Conservation (phyloP, 352 stramenopile species). For the Phytophthora citricola region DNA sequence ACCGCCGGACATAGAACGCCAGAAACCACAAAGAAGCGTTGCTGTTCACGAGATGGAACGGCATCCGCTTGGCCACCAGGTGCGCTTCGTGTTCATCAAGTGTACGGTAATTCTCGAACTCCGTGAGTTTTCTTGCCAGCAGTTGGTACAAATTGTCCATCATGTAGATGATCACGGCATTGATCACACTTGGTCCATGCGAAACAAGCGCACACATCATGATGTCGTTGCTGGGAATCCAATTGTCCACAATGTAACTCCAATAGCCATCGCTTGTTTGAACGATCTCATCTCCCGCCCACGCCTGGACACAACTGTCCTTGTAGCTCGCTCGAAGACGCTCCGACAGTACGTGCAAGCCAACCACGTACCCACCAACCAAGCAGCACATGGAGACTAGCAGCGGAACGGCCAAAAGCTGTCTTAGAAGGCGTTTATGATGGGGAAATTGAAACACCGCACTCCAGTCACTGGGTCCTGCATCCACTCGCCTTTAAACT, state of each 20-base stretch:
- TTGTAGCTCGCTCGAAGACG: conserved; percentile 48
- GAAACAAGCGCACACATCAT: conserved; percentile 46
- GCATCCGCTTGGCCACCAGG: conserved; percentile 77
- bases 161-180: conserved; percentile 66
- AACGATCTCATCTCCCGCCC: conserved; percentile 11
- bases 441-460: conserved; percentile 62
- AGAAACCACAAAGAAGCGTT: conserved; percentile 78
- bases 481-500: conserved; percentile 69
- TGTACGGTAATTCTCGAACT: conserved; percentile 80
- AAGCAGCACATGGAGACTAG: conserved; percentile 66
- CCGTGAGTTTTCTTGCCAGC: conserved; percentile 66
- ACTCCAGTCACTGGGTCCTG: conserved; percentile 48
- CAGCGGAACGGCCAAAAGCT: conserved; percentile 59
- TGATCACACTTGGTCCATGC: conserved; percentile 68
- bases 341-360: conserved; percentile 65
- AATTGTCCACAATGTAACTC: conserved; percentile 52
- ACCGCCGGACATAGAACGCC: conserved; percentile 62
- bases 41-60: conserved; percentile 81
- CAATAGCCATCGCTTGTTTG: conserved; percentile 34
- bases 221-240: conserved; percentile 60
- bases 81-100: conserved; percentile 70
- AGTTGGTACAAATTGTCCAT: conserved; percentile 75
- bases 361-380: conserved; percentile 63
- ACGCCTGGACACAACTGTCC: conserved; percentile 30
- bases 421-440: conserved; percentile 58